These are phyloP conservation scores for Cladosporium velox DNA, from an alignment of 2,329 filamentous ascomycete species.

Conservation along the genomic window DNA sequence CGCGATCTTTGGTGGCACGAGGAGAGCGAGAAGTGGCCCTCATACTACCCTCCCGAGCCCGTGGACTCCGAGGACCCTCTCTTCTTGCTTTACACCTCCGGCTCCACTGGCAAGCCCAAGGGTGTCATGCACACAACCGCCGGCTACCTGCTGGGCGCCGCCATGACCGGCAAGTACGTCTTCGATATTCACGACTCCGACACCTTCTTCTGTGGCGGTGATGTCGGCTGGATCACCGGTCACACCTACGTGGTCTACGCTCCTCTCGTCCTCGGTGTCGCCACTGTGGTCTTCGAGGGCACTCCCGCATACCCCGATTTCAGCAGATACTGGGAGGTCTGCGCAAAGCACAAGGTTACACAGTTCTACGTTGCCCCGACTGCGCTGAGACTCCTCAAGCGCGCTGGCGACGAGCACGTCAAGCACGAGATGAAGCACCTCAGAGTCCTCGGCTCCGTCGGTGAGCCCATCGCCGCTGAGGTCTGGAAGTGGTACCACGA, in stretches of 20 bases:
- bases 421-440: slow-evolving; percentile 86
- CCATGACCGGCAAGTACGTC: slow-evolving; percentile 94
- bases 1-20: slow-evolving; percentile 98
- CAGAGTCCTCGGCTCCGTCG: slow-evolving; percentile 88
- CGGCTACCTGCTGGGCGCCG: slow-evolving; percentile 91
- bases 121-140: slow-evolving; percentile 97
- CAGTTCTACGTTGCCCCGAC: slow-evolving; percentile 99
- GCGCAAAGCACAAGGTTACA: slow-evolving; percentile 90
- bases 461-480: slow-evolving; percentile 95
- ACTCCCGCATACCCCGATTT: slow-evolving; percentile 97
- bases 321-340: slow-evolving; percentile 98
- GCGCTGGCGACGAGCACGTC: slow-evolving; percentile 90
- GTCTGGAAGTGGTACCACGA: slow-evolving; percentile 99
- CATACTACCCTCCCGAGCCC: slow-evolving; percentile 83
- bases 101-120: slow-evolving; percentile 98
- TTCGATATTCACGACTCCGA: slow-evolving; percentile 97
- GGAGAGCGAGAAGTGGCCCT: slow-evolving; percentile 94
- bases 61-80: slow-evolving; percentile 95
- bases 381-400: slow-evolving; percentile 88
- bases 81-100: slow-evolving; percentile 96
- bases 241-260: slow-evolving; percentile 99
- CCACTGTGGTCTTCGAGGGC: slow-evolving; percentile 96
- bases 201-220: slow-evolving; percentile 94
- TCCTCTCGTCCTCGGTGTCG: slow-evolving; percentile 85
- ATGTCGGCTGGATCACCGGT: slow-evolving; percentile 98